Evolutionary conservation across 2,329 filamentous ascomycete genomes (phyloP).

Genomic region (Penicillium brasilianum): DNA sequence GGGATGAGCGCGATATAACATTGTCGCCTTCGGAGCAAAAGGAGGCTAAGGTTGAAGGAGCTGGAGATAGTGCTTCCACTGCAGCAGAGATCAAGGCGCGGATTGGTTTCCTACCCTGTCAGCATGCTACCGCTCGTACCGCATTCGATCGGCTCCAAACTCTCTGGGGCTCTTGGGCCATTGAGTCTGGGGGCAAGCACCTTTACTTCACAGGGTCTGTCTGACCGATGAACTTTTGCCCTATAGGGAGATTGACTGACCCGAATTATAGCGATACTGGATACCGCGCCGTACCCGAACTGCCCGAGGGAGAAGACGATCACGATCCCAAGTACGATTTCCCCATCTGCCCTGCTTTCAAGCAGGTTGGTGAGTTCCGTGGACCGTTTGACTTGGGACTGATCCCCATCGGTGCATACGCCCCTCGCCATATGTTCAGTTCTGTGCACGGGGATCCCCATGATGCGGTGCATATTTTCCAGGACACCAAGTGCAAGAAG

Average conservation of each 20-base stretch:
- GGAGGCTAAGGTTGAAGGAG: slow-evolving; percentile 35
- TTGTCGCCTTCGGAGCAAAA: slow-evolving; percentile 54
- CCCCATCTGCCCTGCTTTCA: slow-evolving; percentile 82
- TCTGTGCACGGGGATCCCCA: slow-evolving; percentile 84
- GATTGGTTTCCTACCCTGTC: slow-evolving; percentile 80
- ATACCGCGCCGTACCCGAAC: slow-evolving; percentile 75
- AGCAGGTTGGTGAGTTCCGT: slow-evolving; percentile 76
- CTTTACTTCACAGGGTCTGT: slow-evolving; percentile 76
- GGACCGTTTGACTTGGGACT: slow-evolving; percentile 90
- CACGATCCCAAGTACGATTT: slow-evolving; percentile 70
- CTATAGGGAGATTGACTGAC: slow-evolving; percentile 12
- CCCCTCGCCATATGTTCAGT: slow-evolving; percentile 68
- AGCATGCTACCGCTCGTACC: slow-evolving; percentile 76
- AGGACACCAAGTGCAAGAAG: slow-evolving; percentile 75
- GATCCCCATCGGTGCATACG: slow-evolving; percentile 92
- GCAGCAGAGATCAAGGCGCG: slow-evolving; percentile 66
- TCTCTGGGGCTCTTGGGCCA: slow-evolving; percentile 86
- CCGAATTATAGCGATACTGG: slow-evolving; percentile 74
- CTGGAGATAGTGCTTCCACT: slow-evolving; percentile 27
- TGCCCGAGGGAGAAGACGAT: slow-evolving; percentile 70
- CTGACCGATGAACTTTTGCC: background rate
- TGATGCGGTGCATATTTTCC: slow-evolving; percentile 88
- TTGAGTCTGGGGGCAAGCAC: slow-evolving; percentile 74
- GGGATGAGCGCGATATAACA: slow-evolving; percentile 79
- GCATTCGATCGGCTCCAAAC: slow-evolving; percentile 74